Conservation (phyloP, 2,329 filamentous ascomycete species). For the Apiospora saccharicola region DNA sequence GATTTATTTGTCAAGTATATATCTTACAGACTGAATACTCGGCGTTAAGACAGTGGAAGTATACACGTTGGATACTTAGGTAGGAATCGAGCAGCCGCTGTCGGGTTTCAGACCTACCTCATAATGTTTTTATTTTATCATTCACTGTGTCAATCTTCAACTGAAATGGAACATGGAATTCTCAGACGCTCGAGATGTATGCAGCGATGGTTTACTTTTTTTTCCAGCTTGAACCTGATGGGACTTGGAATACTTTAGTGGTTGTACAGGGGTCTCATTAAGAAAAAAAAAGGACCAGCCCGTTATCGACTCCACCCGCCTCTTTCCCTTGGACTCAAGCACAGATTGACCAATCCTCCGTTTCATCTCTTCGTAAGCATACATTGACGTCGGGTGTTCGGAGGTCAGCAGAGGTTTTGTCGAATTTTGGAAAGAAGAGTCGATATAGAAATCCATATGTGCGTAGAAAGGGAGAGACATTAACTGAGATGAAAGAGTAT, state of each 20-base stretch:
- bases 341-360: background rate
- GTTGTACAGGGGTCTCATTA: constrained; percentile 11
- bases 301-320: background rate
- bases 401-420: background rate
- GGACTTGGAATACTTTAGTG: background rate
- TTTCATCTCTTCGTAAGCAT: background rate
- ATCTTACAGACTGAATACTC: background rate
- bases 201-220: background rate
- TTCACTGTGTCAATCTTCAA: background rate
- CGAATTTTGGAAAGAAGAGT: background rate
- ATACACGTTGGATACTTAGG: background rate
- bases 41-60: background rate
- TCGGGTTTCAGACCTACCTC: background rate
- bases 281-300: constrained; percentile 9
- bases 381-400: background rate
- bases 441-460: background rate
- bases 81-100: background rate
- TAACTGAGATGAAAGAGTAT: too few relatives aligned
- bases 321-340: background rate
- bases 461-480: background rate
- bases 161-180: background rate
- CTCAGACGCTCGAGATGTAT: background rate
- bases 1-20: background rate
- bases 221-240: background rate
- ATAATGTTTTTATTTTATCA: background rate